Base-by-base conservation (phyloP, 257 asterid species). In the Sherardia arvensis region DNA sequence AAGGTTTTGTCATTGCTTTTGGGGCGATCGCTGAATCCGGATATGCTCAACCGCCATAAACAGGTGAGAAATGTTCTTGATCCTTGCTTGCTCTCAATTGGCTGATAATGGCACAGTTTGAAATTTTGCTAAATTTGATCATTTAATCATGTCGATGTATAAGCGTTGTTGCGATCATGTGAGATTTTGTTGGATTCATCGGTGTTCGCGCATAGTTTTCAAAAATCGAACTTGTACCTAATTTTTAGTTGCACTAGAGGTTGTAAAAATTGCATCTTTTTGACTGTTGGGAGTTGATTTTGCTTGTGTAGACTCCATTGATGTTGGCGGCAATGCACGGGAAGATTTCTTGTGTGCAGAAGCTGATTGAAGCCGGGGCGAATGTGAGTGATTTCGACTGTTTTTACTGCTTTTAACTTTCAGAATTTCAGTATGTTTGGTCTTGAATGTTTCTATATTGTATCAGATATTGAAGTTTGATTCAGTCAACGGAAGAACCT, bases 251-350 rank as follows among this genome's bases (percentile, higher is more conserved):
- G 51, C 51, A 43, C 51, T 43, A 43, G 51, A 14, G 8, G 21
- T 43, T n/a, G n/a, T n/a, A n/a, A n/a, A n/a, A n/a, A n/a, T n/a
- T n/a, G n/a, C n/a, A n/a, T n/a, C 4, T 72, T 55, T 76, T 64
- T 38, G 77, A 56, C 65, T 71, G 73, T 6, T 43, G 20, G 17
- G 51, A 43, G 3, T 43, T 43, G 51, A 4, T 15, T 17, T 43
- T 10, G 51, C 6, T 15, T 43, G 64, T 71, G 15, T 76, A 93
- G 99, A 93, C 97, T 72, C 97, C 99, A 62, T 72, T 93, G 83
- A 93, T 93, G 99, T 71, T 93, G 80, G 99, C 99, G 66, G 91
- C 99, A 76, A 87, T 93, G 97, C 96, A 93, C 61, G 99, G 99
- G 63, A 93, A 87, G 86, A 76, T 87, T 83, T 69, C 82, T 9